Evolutionary conservation across 805 yeast genomes (phyloP).

Genomic region (Metschnikowia kunwiensis): DNA sequence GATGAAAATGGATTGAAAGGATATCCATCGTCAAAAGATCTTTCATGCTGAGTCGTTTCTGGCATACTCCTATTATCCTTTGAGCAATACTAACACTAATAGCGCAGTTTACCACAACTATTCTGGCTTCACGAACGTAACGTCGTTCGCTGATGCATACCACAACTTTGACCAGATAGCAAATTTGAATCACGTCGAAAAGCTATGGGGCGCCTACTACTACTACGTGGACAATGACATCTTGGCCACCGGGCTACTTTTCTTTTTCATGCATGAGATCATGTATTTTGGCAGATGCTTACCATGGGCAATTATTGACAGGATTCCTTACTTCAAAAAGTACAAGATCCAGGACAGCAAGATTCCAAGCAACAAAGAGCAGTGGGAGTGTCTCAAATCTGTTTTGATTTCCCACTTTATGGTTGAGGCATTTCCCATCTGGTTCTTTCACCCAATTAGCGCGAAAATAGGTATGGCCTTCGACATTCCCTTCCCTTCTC

Average conservation of each 20-base stretch:
- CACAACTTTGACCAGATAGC: conserved; percentile 28
- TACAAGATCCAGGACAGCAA: conserved; percentile 89
- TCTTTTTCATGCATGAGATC: conserved; percentile 79
- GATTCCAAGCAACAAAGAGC: conserved; percentile 76
- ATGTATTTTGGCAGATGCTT: conserved; percentile 89
- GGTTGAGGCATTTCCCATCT: conserved; percentile 93
- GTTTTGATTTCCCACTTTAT: conserved; percentile 84
- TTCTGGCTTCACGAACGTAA: conserved; percentile 30
- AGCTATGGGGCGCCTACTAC: conserved; percentile 87
- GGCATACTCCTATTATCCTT: too few species aligned
- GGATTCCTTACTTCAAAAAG: conserved; percentile 77
- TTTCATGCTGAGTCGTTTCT: too few species aligned
- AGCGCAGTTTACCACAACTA: conserved; percentile 36
- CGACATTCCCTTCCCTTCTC: conserved; percentile 81
- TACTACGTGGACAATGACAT: conserved; percentile 80
- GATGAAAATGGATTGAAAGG: too few species aligned
- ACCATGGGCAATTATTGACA: conserved; percentile 90
- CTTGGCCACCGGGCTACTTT: conserved; percentile 85
- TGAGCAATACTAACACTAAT: conserved; percentile 19
- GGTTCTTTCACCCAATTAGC: conserved; percentile 96
- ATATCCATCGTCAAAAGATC: too few species aligned
- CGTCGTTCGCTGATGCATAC: conserved; percentile 29
- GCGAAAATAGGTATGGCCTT: conserved; percentile 72
- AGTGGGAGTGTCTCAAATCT: conserved; percentile 86
- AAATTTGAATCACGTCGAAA: conserved; percentile 48